Percentiles rank a stretch among this genome's conserved stretches.
Evolutionary conservation across 768 basidiomycete genomes (phyloP).

Genomic region (Xerocomellus dryophilus): DNA sequence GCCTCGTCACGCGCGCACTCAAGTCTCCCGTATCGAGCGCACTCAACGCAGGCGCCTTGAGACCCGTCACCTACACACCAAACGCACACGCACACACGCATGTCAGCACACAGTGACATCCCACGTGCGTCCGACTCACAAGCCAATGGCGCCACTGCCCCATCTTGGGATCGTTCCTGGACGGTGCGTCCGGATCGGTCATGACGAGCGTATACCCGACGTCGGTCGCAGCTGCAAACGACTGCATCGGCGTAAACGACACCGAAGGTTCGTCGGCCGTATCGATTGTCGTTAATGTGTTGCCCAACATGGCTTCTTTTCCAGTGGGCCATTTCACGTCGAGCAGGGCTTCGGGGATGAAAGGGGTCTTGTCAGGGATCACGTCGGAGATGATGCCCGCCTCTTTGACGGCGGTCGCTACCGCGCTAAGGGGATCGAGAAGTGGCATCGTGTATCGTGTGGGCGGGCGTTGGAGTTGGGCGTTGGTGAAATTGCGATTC

Average conservation of each 20-base stretch:
- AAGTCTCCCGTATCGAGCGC: conserved; percentile 33
- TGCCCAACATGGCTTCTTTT: conserved; percentile 37
- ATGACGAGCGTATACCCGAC: conserved; percentile 51
- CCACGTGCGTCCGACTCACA: conserved; percentile 30
- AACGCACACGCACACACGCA: neutral
- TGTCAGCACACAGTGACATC: neutral
- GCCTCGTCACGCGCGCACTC: conserved; percentile 40
- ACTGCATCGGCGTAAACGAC: conserved; percentile 42
- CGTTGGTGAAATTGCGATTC: neutral
- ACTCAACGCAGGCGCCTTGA: conserved; percentile 35
- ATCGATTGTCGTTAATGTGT: conserved; percentile 34
- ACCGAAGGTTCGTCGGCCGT: conserved; percentile 52
- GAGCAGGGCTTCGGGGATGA: conserved; percentile 30
- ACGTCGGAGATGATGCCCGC: conserved; percentile 33
- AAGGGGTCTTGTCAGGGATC: conserved; percentile 21
- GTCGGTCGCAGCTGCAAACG: conserved; percentile 31
- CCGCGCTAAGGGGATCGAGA: conserved; percentile 26
- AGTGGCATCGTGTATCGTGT: conserved; percentile 17
- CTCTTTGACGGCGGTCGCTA: conserved; percentile 13
- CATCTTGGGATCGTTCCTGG: conserved; percentile 45
- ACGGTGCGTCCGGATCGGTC: conserved; percentile 61
- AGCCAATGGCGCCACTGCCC: conserved; percentile 58
- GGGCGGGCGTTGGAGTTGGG: neutral
- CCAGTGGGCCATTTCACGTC: conserved; percentile 29
- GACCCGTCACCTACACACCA: conserved; percentile 34